phyloP scores from a whole-genome alignment of 305 asterid species.

The Solanum chacoense region DNA sequence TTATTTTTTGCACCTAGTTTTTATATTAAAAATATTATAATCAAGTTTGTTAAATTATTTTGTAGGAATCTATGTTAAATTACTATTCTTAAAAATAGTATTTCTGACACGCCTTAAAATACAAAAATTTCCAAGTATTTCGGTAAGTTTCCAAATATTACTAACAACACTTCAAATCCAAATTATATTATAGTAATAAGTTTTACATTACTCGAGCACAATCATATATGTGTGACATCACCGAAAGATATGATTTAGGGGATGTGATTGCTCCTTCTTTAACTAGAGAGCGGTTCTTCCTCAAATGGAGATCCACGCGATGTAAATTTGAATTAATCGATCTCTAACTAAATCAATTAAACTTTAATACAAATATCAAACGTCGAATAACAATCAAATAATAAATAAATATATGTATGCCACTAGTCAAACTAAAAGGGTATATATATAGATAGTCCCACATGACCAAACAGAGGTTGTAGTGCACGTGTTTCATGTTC shows the following conservation, averaged over 20 bases:
- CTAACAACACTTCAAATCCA: neutral
- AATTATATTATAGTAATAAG: neutral
- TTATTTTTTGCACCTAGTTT: too few species aligned
- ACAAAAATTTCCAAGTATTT: too few species aligned
- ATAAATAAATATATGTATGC: neutral
- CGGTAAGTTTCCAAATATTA: neutral
- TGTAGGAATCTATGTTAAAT: too few species aligned
- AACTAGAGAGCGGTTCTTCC: neutral
- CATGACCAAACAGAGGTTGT: neutral
- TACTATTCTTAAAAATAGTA: too few species aligned
- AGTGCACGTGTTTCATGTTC: neutral
- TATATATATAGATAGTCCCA: neutral
- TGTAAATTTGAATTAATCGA: too few species aligned
- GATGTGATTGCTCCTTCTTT: too few species aligned
- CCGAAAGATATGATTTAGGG: neutral
- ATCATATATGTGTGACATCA: too few species aligned
- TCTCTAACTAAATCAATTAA: neutral
- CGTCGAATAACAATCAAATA: neutral
- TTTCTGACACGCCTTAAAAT: too few species aligned
- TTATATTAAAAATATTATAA: too few species aligned
- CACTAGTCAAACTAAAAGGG: neutral
- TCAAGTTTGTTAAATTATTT: too few species aligned
- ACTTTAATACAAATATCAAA: too few species aligned
- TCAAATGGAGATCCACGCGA: accelerated
- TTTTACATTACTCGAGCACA: neutral